These are phyloP conservation scores for Chamaenerion angustifolium DNA, from an alignment of 345 rosid genomes.

Conservation along the genomic window DNA sequence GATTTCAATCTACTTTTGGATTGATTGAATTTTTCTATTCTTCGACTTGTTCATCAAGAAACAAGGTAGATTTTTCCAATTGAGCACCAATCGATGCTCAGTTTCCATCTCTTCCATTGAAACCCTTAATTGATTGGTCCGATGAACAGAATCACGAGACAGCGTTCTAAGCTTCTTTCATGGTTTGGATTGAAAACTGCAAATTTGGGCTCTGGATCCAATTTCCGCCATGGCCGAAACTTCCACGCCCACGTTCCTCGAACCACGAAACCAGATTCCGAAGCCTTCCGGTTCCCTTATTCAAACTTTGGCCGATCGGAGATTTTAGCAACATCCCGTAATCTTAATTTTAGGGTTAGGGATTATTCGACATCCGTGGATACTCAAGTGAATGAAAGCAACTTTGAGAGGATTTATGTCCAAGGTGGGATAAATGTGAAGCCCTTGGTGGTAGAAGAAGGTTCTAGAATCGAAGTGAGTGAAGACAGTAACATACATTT, in stretches of 20 bases:
- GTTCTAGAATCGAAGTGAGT: conserved; percentile 15
- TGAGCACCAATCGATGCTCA: background rate
- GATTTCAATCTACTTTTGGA: no score
- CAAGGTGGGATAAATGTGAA: conserved; percentile 40
- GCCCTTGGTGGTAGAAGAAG: conserved; percentile 37
- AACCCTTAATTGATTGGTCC: background rate
- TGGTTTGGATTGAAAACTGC: conserved; percentile 1
- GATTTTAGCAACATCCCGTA: conserved; percentile 9
- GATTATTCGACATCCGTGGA: conserved; percentile 52
- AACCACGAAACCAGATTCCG: conserved; percentile 11
- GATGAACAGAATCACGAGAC: conserved; percentile 1
- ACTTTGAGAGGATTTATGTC: conserved; percentile 53
- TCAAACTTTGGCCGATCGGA: conserved; percentile 16
- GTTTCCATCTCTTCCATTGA: background rate
- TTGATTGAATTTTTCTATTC: background rate
- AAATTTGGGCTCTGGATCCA: background rate
- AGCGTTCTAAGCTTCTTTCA: conserved; percentile 3
- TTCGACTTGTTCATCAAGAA: background rate
- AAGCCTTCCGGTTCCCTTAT: conserved; percentile 7
- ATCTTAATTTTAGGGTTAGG: conserved; percentile 10
- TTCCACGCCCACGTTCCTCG: conserved; percentile 14
- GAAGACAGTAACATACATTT: conserved; percentile 11
- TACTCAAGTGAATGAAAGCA: conserved; percentile 36
- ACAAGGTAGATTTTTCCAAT: background rate
- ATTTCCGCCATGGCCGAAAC: background rate